phyloP scores from a whole-genome alignment of 2,329 filamentous ascomycete genomes.

The Chaetomiaceae sp. region DNA sequence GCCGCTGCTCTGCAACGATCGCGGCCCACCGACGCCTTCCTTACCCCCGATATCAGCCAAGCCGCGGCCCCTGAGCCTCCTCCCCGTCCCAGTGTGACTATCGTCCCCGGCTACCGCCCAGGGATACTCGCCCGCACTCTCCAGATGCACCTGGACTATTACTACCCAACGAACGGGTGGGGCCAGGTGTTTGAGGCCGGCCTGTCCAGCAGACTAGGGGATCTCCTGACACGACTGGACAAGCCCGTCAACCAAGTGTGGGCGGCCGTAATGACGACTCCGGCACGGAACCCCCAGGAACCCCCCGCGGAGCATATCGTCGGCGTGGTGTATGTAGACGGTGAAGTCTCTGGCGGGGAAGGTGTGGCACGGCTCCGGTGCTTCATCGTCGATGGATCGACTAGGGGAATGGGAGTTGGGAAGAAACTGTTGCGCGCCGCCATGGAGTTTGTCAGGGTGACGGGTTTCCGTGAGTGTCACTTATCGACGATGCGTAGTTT shows the following conservation, averaged over 20 bases:
- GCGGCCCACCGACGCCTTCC: neutral
- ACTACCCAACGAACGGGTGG: conserved; percentile 21
- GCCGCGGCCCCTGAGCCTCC: neutral
- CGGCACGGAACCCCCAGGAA: neutral
- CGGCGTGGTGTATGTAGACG: conserved; percentile 29
- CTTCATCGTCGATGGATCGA: conserved; percentile 29
- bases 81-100: conserved; percentile 4
- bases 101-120: conserved; percentile 29
- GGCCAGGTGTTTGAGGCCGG: conserved; percentile 26
- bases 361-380: conserved; percentile 26
- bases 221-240: conserved; percentile 23
- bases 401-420: conserved; percentile 26
- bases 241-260: conserved; percentile 27
- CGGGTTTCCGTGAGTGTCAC: conserved; percentile 24
- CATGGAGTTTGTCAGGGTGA: conserved; percentile 26
- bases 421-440: conserved; percentile 24
- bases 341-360: conserved; percentile 17
- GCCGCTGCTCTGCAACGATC: conserved; percentile 16
- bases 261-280: conserved; percentile 22
- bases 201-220: conserved; percentile 20
- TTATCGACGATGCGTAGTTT: conserved; percentile 26
- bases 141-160: conserved; percentile 29
- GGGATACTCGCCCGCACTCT: conserved; percentile 28
- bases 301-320: conserved; percentile 23
- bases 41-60: neutral